Conservation (phyloP, 2,329 filamentous ascomycete species). For the Beauveria scarabaeidicola region DNA sequence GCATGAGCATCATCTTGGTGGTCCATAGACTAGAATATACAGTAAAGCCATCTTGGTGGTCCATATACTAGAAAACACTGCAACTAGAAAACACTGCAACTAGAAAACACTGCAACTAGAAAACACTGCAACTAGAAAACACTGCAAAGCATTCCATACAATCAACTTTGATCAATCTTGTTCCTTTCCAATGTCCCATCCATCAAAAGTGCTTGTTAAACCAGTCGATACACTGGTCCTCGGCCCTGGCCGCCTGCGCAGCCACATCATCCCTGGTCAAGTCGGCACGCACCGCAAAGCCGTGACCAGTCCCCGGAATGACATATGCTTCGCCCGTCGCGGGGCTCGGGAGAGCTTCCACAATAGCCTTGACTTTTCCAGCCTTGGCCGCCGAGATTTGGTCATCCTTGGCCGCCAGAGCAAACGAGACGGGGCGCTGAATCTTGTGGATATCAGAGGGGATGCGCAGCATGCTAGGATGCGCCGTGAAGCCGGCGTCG, state of each 20-base stretch:
- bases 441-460: conserved; percentile 39
- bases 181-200: not conserved
- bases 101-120: not conserved
- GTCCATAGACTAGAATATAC: not conserved
- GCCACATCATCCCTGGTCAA: conserved; percentile 17
- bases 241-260: conserved; percentile 21
- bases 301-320: conserved; percentile 32
- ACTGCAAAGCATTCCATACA: not conserved
- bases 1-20: not conserved
- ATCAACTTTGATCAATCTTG: not conserved
- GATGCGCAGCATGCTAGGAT: conserved; percentile 40
- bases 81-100: not conserved
- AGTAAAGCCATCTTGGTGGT: no score
- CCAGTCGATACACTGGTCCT: conserved; percentile 27
- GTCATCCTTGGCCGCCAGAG: conserved; percentile 36
- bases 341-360: conserved; percentile 25
- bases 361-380: conserved; percentile 24
- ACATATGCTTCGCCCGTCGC: conserved; percentile 28
- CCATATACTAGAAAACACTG: no score
- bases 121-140: not conserved
- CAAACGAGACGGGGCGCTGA: conserved; percentile 35
- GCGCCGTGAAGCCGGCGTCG: conserved; percentile 43
- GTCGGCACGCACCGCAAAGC: conserved; percentile 31
- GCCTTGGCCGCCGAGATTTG: conserved; percentile 26
- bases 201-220: conserved; percentile 20